Base-by-base conservation (phyloP, 352 stramenopile genomes). In the Globisporangium paroecandrum region DNA sequence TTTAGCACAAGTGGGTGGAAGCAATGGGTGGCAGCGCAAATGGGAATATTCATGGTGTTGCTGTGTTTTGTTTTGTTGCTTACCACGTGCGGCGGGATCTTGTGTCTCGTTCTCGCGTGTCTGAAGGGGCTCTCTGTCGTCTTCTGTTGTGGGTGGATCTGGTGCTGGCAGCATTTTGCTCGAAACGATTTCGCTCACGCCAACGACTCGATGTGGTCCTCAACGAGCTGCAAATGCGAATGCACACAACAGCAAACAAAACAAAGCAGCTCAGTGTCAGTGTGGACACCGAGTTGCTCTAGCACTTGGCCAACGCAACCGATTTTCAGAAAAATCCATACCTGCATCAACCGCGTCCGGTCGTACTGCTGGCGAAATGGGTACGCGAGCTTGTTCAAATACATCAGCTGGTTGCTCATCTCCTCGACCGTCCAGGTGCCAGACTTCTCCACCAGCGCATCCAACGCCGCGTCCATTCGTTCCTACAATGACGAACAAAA, bases 371-470 rank as follows among this genome's bases (percentile, higher is more conserved):
- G 77, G 41, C 85, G 87, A 63, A 81, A 86, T 56, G 81, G 72
- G 59, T 89, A 91, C 27, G 79, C 85, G 9, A 95, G 58, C 63
- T 87, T 87, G 63, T 94, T 90, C 29, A 95, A 68, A 27, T 79
- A 63, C 62, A 93, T 58, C 54, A 93, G 62, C 67, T 93, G 76
- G 49, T 90, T 79, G 2, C 85, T 87, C 53, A 94, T 75, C 65
- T 88, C 80, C 51, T 93, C 85, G 3, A 94, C 77, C 3, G 74
- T 89, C 88, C 88, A 96, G 25, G 67, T 59, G 8, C 72, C 71
- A 12, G 86, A 90, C 62, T 89, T 91, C 15, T 64, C 58, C 36
- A 94, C 82, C 55, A 92, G 57, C 29, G 74, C 60, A n/a, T 77
- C 64, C 60, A 96, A 66, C 29, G 75, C 65, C 7, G 34, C 56